A percentile compares a stretch with the other conserved stretches of the same genome.
phyloP scores from a whole-genome alignment of 306 rosid genomes.

The Lagenaria siceraria region DNA sequence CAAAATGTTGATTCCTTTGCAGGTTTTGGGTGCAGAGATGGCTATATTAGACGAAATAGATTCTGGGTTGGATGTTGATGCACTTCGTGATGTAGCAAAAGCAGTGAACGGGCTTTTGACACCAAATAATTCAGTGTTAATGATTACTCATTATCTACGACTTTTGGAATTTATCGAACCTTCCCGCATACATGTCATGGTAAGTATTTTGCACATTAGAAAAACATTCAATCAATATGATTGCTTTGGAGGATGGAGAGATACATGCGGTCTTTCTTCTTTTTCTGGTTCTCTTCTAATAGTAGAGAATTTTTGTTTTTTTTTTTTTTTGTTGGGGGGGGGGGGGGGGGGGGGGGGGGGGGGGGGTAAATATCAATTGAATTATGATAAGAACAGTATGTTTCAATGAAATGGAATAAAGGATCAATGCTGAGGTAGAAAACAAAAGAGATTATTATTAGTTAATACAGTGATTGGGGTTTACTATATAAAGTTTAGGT shows the following conservation, averaged over 20 bases:
- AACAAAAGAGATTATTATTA: background rate
- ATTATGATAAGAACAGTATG: background rate
- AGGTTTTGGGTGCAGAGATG: slow-evolving; percentile 96
- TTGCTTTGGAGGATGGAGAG: background rate
- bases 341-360: no score
- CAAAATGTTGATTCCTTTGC: background rate
- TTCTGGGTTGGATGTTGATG: slow-evolving; percentile 96
- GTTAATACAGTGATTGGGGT: background rate
- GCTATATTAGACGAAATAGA: slow-evolving; percentile 88
- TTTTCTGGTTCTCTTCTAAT: background rate
- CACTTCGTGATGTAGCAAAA: slow-evolving; percentile 80
- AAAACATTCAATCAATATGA: background rate
- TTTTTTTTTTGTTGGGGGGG: no score
- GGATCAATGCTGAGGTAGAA: background rate
- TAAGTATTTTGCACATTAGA: slow-evolving; percentile 24
- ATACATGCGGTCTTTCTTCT: background rate
- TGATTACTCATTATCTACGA: slow-evolving; percentile 83
- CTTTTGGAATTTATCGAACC: slow-evolving; percentile 74
- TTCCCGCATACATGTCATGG: slow-evolving; percentile 70
- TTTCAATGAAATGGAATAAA: background rate
- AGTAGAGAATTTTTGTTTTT: no score
- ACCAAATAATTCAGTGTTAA: slow-evolving; percentile 55
- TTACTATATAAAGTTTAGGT: background rate
- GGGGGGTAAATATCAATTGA: no score
- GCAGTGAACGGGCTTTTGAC: slow-evolving; percentile 69